phyloP scores from a whole-genome alignment of 495 filamentous ascomycete species.

The Margaritispora aquatica region DNA sequence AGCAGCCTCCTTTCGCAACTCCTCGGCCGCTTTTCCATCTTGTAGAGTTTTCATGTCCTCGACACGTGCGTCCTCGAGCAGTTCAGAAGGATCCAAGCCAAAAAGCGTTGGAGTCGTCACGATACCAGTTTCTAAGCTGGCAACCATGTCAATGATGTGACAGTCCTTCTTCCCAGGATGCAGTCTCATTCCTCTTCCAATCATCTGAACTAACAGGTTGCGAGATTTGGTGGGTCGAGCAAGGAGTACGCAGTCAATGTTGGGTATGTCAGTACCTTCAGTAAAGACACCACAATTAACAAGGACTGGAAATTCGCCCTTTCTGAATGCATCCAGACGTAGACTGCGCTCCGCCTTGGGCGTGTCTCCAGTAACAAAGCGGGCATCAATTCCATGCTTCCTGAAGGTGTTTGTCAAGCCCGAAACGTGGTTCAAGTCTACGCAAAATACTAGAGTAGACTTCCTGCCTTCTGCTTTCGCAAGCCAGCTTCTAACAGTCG shows the following conservation, averaged over 20 bases:
- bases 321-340: slow-evolving; percentile 65
- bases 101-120: slow-evolving; percentile 89
- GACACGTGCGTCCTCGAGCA: slow-evolving; percentile 56
- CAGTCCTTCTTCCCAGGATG: slow-evolving; percentile 78
- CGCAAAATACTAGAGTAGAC: slow-evolving; percentile 90
- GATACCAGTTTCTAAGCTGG: slow-evolving; percentile 71
- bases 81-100: slow-evolving; percentile 79
- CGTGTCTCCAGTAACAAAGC: slow-evolving; percentile 77
- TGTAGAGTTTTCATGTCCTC: slow-evolving; percentile 49
- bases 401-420: slow-evolving; percentile 72
- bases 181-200: slow-evolving; percentile 85
- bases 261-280: slow-evolving; percentile 94
- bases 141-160: slow-evolving; percentile 95
- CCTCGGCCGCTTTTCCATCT: slow-evolving; percentile 36
- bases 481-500: slow-evolving; percentile 80
- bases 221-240: slow-evolving; percentile 84
- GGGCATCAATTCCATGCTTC: slow-evolving; percentile 70
- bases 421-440: slow-evolving; percentile 74
- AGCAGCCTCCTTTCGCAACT: slow-evolving; percentile 22
- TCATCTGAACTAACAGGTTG: slow-evolving; percentile 95
- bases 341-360: slow-evolving; percentile 54
- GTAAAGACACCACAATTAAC: slow-evolving; percentile 96
- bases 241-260: slow-evolving; percentile 89
- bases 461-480: slow-evolving; percentile 63
- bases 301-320: slow-evolving; percentile 75